Evolutionary conservation across 495 filamentous ascomycete genomes (phyloP).

Genomic region (Venustampulla echinocandica): DNA sequence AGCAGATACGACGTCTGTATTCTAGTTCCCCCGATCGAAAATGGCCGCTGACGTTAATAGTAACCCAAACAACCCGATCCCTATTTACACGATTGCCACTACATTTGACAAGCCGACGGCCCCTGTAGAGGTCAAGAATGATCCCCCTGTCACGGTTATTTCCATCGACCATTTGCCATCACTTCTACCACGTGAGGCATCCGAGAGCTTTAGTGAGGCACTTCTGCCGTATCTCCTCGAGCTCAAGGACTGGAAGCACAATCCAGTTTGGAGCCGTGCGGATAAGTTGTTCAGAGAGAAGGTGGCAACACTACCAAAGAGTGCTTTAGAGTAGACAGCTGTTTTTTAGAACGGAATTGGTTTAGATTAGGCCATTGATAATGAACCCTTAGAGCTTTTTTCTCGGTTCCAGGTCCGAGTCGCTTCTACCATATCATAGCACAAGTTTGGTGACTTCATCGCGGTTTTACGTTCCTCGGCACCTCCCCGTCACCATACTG

Average conservation of each 20-base stretch:
- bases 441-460: no score
- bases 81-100: constrained; percentile 74
- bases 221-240: constrained; percentile 71
- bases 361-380: no score
- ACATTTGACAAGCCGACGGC: constrained; percentile 79
- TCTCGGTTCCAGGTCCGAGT: no score
- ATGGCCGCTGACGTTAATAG: no score
- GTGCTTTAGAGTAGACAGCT: no score
- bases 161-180: constrained; percentile 88
- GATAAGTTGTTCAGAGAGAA: constrained; percentile 81
- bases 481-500: no score
- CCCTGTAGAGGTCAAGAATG: constrained; percentile 48
- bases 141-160: constrained; percentile 62
- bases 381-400: no score
- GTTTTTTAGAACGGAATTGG: no score
- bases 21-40: no score
- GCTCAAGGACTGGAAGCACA: constrained; percentile 62
- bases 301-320: constrained; percentile 58
- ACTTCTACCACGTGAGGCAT: constrained; percentile 77
- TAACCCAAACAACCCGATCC: constrained; percentile 70
- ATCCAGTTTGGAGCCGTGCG: constrained; percentile 74
- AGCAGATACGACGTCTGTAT: constrained; percentile 67
- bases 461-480: no score
- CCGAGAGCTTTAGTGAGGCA: constrained; percentile 75
- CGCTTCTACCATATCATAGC: no score